Percentiles rank a stretch among this genome's conserved stretches.
These are phyloP conservation scores for Tolypocladium cylindrosporum DNA, from an alignment of 2,329 filamentous ascomycete genomes.

Conservation along the genomic window DNA sequence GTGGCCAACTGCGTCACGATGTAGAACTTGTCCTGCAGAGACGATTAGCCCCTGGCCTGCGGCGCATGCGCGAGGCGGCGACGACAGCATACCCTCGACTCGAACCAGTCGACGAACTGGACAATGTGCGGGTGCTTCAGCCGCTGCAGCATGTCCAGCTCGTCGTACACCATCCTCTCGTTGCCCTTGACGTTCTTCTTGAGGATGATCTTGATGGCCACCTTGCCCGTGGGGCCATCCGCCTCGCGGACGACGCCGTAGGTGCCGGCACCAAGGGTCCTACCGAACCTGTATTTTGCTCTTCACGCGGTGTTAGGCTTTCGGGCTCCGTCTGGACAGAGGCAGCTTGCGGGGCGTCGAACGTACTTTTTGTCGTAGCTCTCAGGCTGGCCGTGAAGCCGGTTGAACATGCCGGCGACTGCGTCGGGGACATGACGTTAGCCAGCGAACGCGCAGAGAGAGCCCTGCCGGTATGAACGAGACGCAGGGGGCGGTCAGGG, in stretches of 20 bases:
- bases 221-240: constrained; percentile 71
- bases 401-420: constrained; percentile 89
- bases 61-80: background rate
- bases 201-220: constrained; percentile 96
- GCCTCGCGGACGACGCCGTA: constrained; percentile 98
- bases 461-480: background rate
- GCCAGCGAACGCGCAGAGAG: background rate
- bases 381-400: constrained; percentile 91
- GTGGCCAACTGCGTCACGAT: constrained; percentile 95
- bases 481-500: too few relatives aligned
- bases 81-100: constrained; percentile 65
- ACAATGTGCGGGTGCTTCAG: constrained; percentile 94
- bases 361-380: constrained; percentile 95
- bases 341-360: background rate
- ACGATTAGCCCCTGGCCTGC: background rate
- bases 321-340: background rate
- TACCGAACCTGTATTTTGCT: constrained; percentile 82
- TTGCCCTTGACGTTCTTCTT: constrained; percentile 99
- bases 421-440: background rate
- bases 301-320: constrained; percentile 29
- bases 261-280: constrained; percentile 89
- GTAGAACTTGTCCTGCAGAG: constrained; percentile 87
- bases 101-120: constrained; percentile 97
- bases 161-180: constrained; percentile 97
- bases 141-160: constrained; percentile 84